Percentiles rank a stretch among this genome's conserved stretches.
These are phyloP conservation scores for Candida bentonensis DNA, from an alignment of 805 yeast genomes.

Conservation along the genomic window DNA sequence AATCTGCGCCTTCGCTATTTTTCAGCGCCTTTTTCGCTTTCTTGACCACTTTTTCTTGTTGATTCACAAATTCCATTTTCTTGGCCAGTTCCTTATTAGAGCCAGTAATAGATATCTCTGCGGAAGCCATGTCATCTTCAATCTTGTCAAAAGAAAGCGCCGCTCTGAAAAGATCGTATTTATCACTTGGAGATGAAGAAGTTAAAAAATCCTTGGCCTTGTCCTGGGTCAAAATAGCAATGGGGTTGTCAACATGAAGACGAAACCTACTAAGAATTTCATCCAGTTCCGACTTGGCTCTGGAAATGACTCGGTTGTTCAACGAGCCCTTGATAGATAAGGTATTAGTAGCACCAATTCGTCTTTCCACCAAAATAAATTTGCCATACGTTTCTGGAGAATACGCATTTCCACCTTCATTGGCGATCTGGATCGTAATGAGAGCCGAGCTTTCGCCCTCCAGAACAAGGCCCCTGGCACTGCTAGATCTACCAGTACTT, in stretches of 20 bases:
- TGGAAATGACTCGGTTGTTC: constrained; percentile 42
- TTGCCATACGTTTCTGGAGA: constrained; percentile 54
- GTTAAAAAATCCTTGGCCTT: constrained; percentile 84
- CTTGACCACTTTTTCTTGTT: too few relatives aligned
- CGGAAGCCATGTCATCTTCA: neutral
- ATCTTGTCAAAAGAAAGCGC: neutral
- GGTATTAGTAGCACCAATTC: constrained; percentile 36
- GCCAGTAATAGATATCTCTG: neutral
- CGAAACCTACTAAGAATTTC: constrained; percentile 56
- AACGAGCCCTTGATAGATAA: constrained; percentile 41
- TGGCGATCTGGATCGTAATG: constrained; percentile 37
- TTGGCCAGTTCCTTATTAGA: neutral
- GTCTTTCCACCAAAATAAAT: constrained; percentile 56
- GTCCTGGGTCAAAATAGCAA: constrained; percentile 87
- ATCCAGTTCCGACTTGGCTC: constrained; percentile 50
- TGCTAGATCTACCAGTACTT: constrained; percentile 72
- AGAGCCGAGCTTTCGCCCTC: constrained; percentile 63
- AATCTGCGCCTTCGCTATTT: too few relatives aligned
- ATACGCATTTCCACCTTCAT: constrained; percentile 53
- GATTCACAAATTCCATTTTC: neutral
- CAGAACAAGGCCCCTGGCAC: constrained; percentile 54
- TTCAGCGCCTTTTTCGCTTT: too few relatives aligned
- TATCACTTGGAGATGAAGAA: constrained; percentile 53
- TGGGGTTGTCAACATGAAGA: constrained; percentile 76
- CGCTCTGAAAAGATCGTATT: constrained; percentile 47